These are phyloP conservation scores for Lichtheimia ornata DNA, from an alignment of 371 early-diverging fungal genomes.

Conservation along the genomic window DNA sequence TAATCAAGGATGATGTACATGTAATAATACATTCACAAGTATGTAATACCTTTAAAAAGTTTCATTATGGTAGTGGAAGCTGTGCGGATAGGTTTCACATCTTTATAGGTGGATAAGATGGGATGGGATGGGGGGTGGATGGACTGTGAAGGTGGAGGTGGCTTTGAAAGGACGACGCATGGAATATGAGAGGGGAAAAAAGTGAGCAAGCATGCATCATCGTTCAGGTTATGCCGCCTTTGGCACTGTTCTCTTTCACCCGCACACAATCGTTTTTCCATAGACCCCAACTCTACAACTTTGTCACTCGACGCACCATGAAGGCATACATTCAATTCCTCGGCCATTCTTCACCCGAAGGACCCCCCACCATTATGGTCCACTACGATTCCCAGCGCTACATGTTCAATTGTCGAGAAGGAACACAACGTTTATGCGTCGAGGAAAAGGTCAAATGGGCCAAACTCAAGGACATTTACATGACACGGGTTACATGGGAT, in stretches of 20 bases:
- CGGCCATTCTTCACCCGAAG: conserved; percentile 69
- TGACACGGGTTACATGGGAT: conserved; percentile 82
- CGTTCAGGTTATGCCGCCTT: background rate
- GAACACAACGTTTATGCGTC: conserved; percentile 84
- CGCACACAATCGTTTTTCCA: no score
- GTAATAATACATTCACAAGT: no score
- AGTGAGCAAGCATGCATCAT: no score
- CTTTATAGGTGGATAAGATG: no score
- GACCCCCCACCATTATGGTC: conserved; percentile 76
- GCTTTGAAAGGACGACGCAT: no score
- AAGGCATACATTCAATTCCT: conserved; percentile 78
- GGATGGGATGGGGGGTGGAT: no score
- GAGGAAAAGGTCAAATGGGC: conserved; percentile 73
- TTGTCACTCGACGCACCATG: conserved; percentile 54
- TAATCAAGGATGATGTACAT: no score
- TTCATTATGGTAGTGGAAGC: no score
- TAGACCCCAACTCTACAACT: background rate
- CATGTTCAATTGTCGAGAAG: conserved; percentile 95
- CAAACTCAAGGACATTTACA: conserved; percentile 76
- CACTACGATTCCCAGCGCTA: conserved; percentile 84
- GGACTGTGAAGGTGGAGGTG: no score
- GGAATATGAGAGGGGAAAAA: no score
- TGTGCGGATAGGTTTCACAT: no score
- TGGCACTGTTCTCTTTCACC: background rate
- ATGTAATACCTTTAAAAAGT: no score